Evolutionary conservation across 2,329 filamentous ascomycete genomes (phyloP).

Genomic region (Massarina eburnea): DNA sequence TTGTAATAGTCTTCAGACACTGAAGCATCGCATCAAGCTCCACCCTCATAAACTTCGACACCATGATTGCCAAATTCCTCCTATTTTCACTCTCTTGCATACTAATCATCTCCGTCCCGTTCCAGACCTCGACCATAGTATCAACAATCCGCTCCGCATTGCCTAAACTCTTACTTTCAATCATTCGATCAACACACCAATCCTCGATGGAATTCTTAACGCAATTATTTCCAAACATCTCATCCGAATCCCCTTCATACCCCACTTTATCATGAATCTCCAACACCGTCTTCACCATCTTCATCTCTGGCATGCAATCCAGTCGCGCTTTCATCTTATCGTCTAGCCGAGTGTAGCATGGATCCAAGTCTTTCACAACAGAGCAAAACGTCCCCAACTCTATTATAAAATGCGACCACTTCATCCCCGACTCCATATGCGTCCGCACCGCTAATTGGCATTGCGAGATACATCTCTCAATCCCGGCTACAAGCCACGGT

Average conservation of each 20-base stretch:
- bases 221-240: background rate
- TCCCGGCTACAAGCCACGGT: conserved; percentile 21
- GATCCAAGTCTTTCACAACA: conserved; percentile 16
- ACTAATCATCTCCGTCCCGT: conserved; percentile 7
- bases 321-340: conserved; percentile 4
- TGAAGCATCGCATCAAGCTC: conserved; percentile 13
- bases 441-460: conserved; percentile 19
- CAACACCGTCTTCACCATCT: conserved; percentile 11
- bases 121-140: conserved; percentile 23
- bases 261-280: conserved; percentile 18
- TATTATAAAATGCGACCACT: conserved; percentile 20
- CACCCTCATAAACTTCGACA: conserved; percentile 8
- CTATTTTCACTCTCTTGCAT: conserved; percentile 5
- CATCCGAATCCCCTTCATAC: background rate
- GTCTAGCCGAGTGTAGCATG: conserved; percentile 10
- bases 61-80: conserved; percentile 17
- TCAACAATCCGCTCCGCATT: conserved; percentile 14
- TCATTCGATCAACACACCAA: conserved; percentile 19
- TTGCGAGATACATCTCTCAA: conserved; percentile 26
- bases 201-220: conserved; percentile 20
- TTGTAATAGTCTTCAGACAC: conserved; percentile 22
- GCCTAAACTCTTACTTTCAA: conserved; percentile 3
- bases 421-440: conserved; percentile 15
- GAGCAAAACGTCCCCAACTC: conserved; percentile 26
- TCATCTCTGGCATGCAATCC: conserved; percentile 15